Base-by-base conservation (phyloP, 2,329 filamentous ascomycete species). In the Trichoderma sp. region DNA sequence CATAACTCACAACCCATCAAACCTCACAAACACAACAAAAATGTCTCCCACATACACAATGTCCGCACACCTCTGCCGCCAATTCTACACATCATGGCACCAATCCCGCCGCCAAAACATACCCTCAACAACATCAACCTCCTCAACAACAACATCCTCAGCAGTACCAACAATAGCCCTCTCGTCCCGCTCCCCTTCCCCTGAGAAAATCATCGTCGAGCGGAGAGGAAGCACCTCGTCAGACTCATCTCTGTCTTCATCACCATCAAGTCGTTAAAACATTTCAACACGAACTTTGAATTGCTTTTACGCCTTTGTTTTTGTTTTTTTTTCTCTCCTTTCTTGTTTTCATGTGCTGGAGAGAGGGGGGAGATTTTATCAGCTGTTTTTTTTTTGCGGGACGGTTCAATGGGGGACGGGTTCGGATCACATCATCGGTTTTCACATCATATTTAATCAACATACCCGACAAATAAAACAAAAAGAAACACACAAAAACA, bases 1-100 rank as follows among this genome's bases (percentile, higher is more conserved):
- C 23, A 30, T 8, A 58, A 55, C 32, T 15, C 34, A 6, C 34
- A 36, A 15, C 34, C 12, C 34, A 36, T 36, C 34, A 36, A 36
- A 36, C 12, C 34, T 15, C 34, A 36, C 34, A 36, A 36, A 23
- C 23, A 32, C 30, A 36, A 61, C 57, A 32, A 55, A 74, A 81
- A 89, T 89, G 87, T 84, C 86, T 70, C 87, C 86, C 65, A 88
- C 87, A 47, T 87, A 89, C 81, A 88, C 87, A 74, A 88, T 89
- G 84, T 88, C 87, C 17, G 86, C 87, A 75, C 87, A 89, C 76
- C 81, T 89, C 79, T 87, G 86, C 85, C 88, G 87, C 80, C 83
- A 88, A 76, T 86, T 89, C 80, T 87, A 85, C 82, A 82, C 85
- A 66, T 88, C 87, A n/a, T 89, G 87, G 86, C 84, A 84, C 74